Evolutionary conservation across 495 filamentous ascomycete genomes (phyloP), one percentile per base, ranked within the genome.

Genomic region (Penicillium tannophilum): DNA sequence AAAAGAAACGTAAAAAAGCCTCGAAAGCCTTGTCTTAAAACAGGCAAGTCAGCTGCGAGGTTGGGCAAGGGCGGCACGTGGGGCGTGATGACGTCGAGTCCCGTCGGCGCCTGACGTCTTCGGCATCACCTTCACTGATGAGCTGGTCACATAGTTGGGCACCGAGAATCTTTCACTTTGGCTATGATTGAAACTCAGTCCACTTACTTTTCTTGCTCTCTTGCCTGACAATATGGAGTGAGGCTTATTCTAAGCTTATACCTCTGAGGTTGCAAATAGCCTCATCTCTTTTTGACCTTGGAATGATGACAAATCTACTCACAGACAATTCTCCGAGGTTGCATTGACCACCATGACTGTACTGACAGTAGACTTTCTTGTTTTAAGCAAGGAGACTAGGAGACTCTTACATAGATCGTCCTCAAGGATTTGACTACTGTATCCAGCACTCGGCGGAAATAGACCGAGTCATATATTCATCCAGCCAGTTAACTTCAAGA

Each of bases 101-200:
- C 30, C 55, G 50, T 62, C 55, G 60, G 47, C 52, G 61, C 61
- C 61, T 63, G 61, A 63, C 56, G 56, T 63, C 46, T 55, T 62
- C 50, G 48, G 54, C 55, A 61, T 55, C 48, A 61, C 7, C 16
- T 41, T 41, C 39, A n/a, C 4, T 41, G 39, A 10, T 36, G 28
- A 28, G 28, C 12, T 36, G 39, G 39, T 41, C 39, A 41, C 39
- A 16, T 6, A 6, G 39, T 47, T 28, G 44, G 44, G 44, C 44
- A 47, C 24, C 20, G 24, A 47, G 39, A 41, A 17, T 41, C 11
- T 16, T 41, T 41, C 16, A 41, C 39, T 41, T n/a, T 14, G 3
- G 10, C 9, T 2, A 1, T 6, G 24, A 26, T 4, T 47, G 6
- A 26, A 5, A 47, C 23, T 36, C 10, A 11, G 12, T 3, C 10